Percentiles rank a stretch among this genome's conserved stretches.
Conservation (phyloP, 2,329 filamentous ascomycete genomes). For the Diplodia sapinea region DNA sequence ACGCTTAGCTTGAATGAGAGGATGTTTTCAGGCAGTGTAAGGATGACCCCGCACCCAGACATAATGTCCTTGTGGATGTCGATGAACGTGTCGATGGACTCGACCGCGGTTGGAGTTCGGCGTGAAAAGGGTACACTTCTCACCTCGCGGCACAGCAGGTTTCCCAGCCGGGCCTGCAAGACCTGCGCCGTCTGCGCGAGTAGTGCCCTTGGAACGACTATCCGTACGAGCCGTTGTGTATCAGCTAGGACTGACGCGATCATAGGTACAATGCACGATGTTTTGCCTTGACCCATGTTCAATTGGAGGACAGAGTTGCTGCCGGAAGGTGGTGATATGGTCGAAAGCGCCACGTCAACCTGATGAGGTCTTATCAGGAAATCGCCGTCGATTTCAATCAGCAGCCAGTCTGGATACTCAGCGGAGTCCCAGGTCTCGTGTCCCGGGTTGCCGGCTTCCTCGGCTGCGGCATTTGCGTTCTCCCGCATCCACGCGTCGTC, state of each 20-base stretch:
- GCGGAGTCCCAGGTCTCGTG: conserved; percentile 64
- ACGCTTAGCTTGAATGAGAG: conserved; percentile 70
- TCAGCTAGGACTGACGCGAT: conserved; percentile 56
- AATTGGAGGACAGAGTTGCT: conserved; percentile 68
- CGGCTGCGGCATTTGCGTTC: conserved; percentile 41
- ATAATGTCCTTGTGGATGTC: conserved; percentile 52
- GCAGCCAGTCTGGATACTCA: conserved; percentile 65
- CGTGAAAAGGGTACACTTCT: conserved; percentile 65
- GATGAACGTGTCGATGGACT: conserved; percentile 43
- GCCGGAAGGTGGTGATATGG: conserved; percentile 59
- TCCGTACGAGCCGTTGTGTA: conserved; percentile 54
- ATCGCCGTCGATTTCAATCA: conserved; percentile 70
- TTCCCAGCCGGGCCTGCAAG: conserved; percentile 61
- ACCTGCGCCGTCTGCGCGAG: conserved; percentile 64
- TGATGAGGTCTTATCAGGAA: conserved; percentile 67
- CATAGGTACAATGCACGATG: conserved; percentile 71
- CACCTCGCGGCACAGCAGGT: conserved; percentile 60
- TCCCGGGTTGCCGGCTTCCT: conserved; percentile 56
- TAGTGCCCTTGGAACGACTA: conserved; percentile 64
- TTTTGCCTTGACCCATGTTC: conserved; percentile 71
- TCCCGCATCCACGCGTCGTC: conserved; percentile 40
- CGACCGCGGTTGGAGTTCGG: conserved; percentile 48
- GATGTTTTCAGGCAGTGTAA: conserved; percentile 67
- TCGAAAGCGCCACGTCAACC: conserved; percentile 66
- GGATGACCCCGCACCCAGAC: conserved; percentile 58